Conservation (phyloP, 2,329 filamentous ascomycete species). For the Balansia obtecta region DNA sequence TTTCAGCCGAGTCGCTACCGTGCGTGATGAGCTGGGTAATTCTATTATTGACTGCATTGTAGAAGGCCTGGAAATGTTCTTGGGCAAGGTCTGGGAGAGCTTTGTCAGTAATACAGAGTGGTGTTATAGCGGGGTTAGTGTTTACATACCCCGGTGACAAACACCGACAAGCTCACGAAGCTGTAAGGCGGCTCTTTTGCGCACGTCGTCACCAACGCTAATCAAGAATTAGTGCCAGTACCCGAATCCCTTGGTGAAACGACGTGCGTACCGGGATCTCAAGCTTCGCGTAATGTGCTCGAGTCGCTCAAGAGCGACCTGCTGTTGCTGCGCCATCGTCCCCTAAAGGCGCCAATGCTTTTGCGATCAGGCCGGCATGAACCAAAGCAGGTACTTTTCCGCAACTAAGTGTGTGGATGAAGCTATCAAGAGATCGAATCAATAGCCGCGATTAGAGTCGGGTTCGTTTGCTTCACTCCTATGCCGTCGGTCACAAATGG, state of each 20-base stretch:
- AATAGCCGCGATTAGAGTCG: neutral
- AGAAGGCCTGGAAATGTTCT: constrained; percentile 59
- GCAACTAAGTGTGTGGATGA: neutral
- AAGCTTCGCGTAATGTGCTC: constrained; percentile 43
- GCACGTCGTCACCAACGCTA: constrained; percentile 32
- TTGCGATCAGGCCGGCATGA: constrained; percentile 17
- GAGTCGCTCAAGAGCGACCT: constrained; percentile 42
- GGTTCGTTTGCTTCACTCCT: neutral
- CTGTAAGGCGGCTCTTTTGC: constrained; percentile 40
- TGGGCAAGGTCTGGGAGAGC: constrained; percentile 53
- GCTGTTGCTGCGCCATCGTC: constrained; percentile 33
- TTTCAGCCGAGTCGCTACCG: constrained; percentile 75
- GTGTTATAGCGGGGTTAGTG: neutral
- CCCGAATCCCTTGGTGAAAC: constrained; percentile 5
- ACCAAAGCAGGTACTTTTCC: constrained; percentile 6
- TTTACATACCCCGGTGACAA: constrained; percentile 38
- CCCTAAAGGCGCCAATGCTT: constrained; percentile 14
- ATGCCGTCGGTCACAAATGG: constrained; percentile 1
- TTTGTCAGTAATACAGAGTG: neutral
- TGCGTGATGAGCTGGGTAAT: constrained; percentile 63
- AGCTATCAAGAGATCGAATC: neutral
- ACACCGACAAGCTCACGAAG: constrained; percentile 42
- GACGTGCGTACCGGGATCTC: constrained; percentile 36
- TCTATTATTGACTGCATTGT: constrained; percentile 42
- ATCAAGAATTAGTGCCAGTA: constrained; percentile 11